A percentile compares a stretch with the other conserved stretches of the same genome.
Conservation (phyloP, 176 grass and related monocot species). For the Rhynchospora tenuis region DNA sequence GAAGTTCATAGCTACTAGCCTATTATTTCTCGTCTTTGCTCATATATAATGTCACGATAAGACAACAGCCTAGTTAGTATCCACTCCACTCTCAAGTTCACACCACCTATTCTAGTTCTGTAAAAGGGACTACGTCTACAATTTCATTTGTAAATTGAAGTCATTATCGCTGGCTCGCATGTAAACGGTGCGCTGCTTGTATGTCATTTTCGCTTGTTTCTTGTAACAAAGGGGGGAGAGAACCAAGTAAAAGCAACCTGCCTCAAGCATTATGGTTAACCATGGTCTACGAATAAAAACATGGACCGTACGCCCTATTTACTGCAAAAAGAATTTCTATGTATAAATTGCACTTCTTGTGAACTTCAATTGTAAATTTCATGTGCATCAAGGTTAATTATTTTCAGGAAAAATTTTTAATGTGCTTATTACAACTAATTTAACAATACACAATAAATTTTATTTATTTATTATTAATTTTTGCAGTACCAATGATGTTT, state of each 20-base stretch:
- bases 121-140: background rate
- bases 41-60: background rate
- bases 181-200: background rate
- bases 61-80: background rate
- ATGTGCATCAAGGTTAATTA: too few relatives aligned
- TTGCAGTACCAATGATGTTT: background rate
- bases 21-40: background rate
- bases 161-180: conserved; percentile 3
- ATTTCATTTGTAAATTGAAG: background rate
- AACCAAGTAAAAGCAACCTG: background rate
- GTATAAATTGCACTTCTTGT: background rate
- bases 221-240: background rate
- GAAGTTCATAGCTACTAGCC: background rate
- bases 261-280: background rate
- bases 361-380: too few relatives aligned
- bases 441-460: background rate
- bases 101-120: background rate
- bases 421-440: background rate
- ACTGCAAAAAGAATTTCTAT: background rate
- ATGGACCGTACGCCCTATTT: background rate
- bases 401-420: too few relatives aligned
- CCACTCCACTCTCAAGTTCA: background rate
- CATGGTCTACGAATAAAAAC: background rate
- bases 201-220: background rate
- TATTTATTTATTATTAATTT: background rate